Evolutionary conservation across 1,284 basidiomycete species (phyloP).

Genomic region (Phlebopus sp.): DNA sequence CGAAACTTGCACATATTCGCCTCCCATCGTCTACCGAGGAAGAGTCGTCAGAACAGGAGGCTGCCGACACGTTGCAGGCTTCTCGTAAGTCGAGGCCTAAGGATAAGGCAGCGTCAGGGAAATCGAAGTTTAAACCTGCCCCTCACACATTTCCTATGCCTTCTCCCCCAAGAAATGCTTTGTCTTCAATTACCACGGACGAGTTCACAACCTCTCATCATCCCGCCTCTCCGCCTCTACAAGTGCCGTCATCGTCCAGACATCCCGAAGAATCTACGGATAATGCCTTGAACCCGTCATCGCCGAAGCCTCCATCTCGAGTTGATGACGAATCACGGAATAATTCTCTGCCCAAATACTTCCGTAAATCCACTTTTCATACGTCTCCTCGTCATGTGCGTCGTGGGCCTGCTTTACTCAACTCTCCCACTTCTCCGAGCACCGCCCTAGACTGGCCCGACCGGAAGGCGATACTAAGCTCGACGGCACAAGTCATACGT

Average conservation of each 20-base stretch:
- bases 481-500: no score
- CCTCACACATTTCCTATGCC: slow-evolving; percentile 30
- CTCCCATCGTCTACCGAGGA: slow-evolving; percentile 17
- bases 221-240: slow-evolving; percentile 15
- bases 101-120: slow-evolving; percentile 1
- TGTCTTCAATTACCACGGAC: slow-evolving; percentile 6
- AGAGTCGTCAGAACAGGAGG: slow-evolving; percentile 3
- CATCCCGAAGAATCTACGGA: not conserved
- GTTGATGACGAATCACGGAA: no score
- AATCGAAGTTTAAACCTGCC: not conserved
- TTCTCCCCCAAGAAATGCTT: not conserved
- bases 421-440: slow-evolving; percentile 15
- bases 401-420: not conserved
- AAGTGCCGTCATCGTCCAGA: not conserved
- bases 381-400: slow-evolving; percentile 24
- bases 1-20: slow-evolving; percentile 17
- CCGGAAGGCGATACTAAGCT: not conserved
- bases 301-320: no score
- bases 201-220: slow-evolving; percentile 21
- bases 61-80: slow-evolving; percentile 18
- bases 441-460: not conserved
- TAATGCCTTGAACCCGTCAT: no score
- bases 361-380: slow-evolving; percentile 26
- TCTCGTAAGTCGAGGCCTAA: slow-evolving; percentile 14
- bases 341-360: slow-evolving; percentile 20